phyloP scores from a whole-genome alignment of 345 rosid species.

The Corymbia maculata region DNA sequence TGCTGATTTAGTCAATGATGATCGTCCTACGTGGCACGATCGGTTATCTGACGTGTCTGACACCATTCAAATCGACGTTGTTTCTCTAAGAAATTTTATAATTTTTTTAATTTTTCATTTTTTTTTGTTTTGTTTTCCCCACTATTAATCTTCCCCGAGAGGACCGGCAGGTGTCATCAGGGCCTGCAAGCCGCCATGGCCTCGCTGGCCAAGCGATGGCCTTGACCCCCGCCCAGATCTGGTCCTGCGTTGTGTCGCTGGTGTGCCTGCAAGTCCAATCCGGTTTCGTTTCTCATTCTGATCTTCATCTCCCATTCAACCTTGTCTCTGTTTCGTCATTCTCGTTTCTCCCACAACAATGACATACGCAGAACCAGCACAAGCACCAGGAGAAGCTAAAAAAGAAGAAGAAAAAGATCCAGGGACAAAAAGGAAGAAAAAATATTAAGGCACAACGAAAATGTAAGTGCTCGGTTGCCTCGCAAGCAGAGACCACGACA shows the following conservation, averaged over 20 bases:
- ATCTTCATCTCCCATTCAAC: background rate
- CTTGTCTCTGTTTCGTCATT: background rate
- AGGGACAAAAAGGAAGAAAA: too few species aligned
- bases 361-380: background rate
- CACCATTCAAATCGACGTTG: fast-evolving
- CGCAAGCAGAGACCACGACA: background rate
- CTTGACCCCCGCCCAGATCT: background rate
- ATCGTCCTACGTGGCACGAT: fast-evolving
- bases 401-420: too few species aligned
- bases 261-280: background rate
- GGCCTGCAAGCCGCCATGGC: background rate
- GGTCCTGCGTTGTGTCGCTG: background rate
- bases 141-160: background rate
- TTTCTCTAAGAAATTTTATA: background rate
- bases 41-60: fast-evolving
- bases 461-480: background rate
- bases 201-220: background rate
- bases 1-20: fast-evolving
- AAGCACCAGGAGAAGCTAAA: background rate
- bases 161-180: fast-evolving
- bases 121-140: too few species aligned
- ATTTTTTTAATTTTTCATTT: background rate
- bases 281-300: background rate
- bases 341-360: background rate
- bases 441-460: background rate